These are phyloP conservation scores for Podila verticillata DNA, from an alignment of 192 early-diverging fungal species.

Conservation along the genomic window DNA sequence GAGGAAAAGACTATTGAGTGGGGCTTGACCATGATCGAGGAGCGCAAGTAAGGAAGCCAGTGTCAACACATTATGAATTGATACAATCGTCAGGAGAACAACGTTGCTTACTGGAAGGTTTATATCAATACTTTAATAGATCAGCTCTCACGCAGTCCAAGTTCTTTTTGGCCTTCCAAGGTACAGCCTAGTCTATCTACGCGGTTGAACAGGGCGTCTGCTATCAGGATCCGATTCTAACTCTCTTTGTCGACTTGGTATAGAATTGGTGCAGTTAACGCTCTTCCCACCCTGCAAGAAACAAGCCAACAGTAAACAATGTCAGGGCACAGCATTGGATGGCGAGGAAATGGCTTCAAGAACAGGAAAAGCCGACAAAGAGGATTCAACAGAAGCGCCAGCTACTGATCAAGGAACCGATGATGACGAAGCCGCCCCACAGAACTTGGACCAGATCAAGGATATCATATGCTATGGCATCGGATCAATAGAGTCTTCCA, in stretches of 20 bases:
- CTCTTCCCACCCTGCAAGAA: constrained; percentile 20
- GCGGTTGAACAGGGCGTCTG: too few species aligned
- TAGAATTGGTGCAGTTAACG: constrained; percentile 22
- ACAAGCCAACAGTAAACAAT: background rate
- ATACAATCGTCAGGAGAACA: background rate
- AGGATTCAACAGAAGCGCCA: background rate
- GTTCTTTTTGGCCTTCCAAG: constrained; percentile 35
- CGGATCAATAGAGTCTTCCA: constrained; percentile 50
- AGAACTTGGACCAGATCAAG: background rate
- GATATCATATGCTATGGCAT: constrained; percentile 56
- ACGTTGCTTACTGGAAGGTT: background rate
- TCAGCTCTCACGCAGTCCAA: constrained; percentile 30
- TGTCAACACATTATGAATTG: too few species aligned
- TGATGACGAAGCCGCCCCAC: background rate
- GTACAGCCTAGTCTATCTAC: background rate
- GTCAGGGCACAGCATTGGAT: too few species aligned
- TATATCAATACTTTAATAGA: background rate
- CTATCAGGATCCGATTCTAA: too few species aligned
- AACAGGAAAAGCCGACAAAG: background rate
- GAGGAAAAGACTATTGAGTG: constrained; percentile 25
- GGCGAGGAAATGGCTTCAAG: background rate
- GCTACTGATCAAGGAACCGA: background rate
- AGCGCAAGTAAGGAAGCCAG: constrained; percentile 2
- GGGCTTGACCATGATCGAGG: constrained; percentile 30
- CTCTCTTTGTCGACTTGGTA: too few species aligned